Conservation (phyloP, 2,329 filamentous ascomycete genomes). For the Diaporthe destruens region DNA sequence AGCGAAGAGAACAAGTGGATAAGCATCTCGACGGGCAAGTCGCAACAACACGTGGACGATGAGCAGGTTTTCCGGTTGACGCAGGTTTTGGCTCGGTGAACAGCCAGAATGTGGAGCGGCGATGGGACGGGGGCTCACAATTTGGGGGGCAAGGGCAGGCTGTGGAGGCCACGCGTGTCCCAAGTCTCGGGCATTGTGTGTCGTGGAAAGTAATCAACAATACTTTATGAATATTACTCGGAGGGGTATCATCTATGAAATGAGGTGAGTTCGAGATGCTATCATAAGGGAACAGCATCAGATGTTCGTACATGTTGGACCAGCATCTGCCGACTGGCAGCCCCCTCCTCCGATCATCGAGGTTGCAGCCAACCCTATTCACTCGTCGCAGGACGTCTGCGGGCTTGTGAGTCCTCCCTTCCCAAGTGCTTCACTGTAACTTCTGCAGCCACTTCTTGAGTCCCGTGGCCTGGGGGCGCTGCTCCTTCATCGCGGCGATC, state of each 20-base stretch:
- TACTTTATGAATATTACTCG: constrained; percentile 19
- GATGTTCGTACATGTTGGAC: constrained; percentile 20
- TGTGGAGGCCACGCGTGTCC: not conserved
- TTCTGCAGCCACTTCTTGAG: constrained; percentile 50
- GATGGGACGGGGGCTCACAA: not conserved
- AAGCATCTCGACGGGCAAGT: constrained; percentile 30
- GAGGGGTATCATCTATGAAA: constrained; percentile 35
- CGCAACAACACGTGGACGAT: not conserved
- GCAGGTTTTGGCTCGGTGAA: constrained; percentile 38
- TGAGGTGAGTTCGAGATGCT: constrained; percentile 32
- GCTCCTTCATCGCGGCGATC: constrained; percentile 62
- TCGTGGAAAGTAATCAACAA: constrained; percentile 5
- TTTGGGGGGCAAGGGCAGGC: no score
- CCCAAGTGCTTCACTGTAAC: constrained; percentile 22
- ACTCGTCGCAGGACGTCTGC: not conserved
- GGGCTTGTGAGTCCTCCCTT: not conserved
- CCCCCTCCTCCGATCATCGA: not conserved
- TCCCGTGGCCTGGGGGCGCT: constrained; percentile 44
- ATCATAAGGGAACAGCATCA: constrained; percentile 18
- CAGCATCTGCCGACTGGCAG: not conserved
- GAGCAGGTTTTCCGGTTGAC: constrained; percentile 38
- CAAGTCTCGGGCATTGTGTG: not conserved
- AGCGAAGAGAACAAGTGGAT: constrained; percentile 39
- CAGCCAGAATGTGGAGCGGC: not conserved
- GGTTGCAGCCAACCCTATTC: not conserved